Evolutionary conservation across 495 filamentous ascomycete species (phyloP), one percentile per base, ranked within the genome.

Genomic region (Letharia columbiana): DNA sequence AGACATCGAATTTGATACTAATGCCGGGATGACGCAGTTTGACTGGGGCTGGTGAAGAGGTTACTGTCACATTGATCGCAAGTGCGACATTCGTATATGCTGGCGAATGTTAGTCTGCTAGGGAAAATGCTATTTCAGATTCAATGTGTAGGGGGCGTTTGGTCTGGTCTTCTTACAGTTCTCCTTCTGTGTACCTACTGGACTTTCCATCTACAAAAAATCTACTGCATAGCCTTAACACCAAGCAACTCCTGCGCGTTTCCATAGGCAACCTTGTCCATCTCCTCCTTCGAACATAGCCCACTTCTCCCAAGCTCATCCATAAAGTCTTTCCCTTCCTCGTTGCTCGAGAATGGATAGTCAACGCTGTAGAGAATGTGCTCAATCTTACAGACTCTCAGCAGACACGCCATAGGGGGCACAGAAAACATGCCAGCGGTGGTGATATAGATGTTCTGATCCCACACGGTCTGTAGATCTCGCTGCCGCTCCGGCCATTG

Each of bases 391-490:
- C 42, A 49, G 15, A 37, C 37, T 12, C 61, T 31, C 45, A 62
- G 42, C 42, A 62, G 33, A 50, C 42, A 49, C 8, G 61, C 44
- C 61, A 62, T 33, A 3, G 45, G 42, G n/a, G 45, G n/a, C 17
- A 62, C 15, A 28, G 42, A 37, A 37, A 62, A 62, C 61, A 62
- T 62, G 23, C 61, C 61, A 49, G 28, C 13, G 11, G 61, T 62
- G 13, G 44, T 62, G 17, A 62, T 8, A 31, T 47, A 62, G 2
- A 62, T 62, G 9, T 62, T 62, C 11, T 50, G n/a, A n/a, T 62
- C 31, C 44, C 61, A 62, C 42, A 62, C 42, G 1, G 44, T 52
- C 42, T 47, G 35, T 62, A 17, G 20, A 39, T 12, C 9, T 5
- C 20, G 33, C 33, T 50, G 50, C 13, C 44, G 18, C 13, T 47